Percentiles rank a stretch among this genome's conserved stretches.
Conservation (phyloP, 2,329 filamentous ascomycete genomes). For the Neophaeococcomyces aloes region DNA sequence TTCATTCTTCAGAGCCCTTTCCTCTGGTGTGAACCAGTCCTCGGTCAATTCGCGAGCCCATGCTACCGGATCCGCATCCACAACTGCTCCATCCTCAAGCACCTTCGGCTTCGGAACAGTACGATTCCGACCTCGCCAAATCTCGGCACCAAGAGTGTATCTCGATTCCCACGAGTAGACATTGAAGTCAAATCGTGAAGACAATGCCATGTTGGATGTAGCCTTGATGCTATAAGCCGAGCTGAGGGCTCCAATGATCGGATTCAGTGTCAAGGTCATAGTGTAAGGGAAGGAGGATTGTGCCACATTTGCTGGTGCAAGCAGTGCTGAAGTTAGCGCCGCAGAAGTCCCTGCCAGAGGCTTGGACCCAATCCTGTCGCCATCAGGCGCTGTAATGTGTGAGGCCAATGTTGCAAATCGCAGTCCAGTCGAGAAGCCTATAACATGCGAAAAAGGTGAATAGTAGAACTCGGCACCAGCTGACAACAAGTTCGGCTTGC, state of each 20-base stretch:
- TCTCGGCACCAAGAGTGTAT: constrained; percentile 79
- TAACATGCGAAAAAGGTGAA: constrained; percentile 84
- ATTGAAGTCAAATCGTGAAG: constrained; percentile 91
- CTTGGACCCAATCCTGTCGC: constrained; percentile 11
- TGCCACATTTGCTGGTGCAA: constrained; percentile 24
- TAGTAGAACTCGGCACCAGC: constrained; percentile 93
- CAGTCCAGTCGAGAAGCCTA: constrained; percentile 77
- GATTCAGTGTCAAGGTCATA: constrained; percentile 85
- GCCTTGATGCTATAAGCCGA: constrained; percentile 88
- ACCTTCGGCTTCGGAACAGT: constrained; percentile 9
- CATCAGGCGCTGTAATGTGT: constrained; percentile 17
- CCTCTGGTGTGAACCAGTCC: constrained; percentile 23
- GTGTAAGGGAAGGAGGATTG: constrained; percentile 77
- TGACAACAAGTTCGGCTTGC: constrained; percentile 59
- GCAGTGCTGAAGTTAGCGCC: constrained; percentile 18
- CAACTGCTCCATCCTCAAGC: constrained; percentile 25
- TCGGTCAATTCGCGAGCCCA: constrained; percentile 35
- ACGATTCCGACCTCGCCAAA: constrained; percentile 58
- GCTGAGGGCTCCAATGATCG: constrained; percentile 84
- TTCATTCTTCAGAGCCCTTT: constrained; percentile 31
- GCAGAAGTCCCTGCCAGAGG: constrained; percentile 21
- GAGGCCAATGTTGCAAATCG: constrained; percentile 68
- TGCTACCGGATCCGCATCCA: constrained; percentile 34
- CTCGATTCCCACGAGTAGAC: constrained; percentile 97
- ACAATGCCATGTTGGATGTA: constrained; percentile 69